These are phyloP conservation scores for Penicillium crustosum DNA, from an alignment of 2,329 filamentous ascomycete species.

Conservation along the genomic window DNA sequence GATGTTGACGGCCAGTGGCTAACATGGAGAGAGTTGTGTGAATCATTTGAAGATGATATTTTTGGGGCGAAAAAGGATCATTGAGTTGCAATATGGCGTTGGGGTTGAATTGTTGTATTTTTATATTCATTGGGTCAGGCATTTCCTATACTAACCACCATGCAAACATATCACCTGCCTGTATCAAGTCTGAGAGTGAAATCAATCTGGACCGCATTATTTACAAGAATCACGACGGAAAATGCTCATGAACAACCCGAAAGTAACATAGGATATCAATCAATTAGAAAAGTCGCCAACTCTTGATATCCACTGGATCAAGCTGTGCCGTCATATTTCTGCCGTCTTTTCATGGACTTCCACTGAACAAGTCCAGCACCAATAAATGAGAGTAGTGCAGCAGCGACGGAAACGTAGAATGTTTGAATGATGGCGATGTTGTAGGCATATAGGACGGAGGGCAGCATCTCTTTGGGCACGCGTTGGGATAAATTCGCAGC, in stretches of 20 bases:
- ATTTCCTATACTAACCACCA: too few species aligned
- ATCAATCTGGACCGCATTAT: not conserved
- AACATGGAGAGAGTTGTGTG: conserved; percentile 14
- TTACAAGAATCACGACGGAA: not conserved
- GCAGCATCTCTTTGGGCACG: conserved; percentile 29
- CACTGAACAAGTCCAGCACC: conserved; percentile 40
- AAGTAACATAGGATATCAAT: not conserved
- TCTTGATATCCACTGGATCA: not conserved
- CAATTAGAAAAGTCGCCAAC: not conserved
- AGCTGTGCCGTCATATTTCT: conserved; percentile 4
- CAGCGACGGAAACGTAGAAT: conserved; percentile 40
- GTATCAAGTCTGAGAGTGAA: too few species aligned
- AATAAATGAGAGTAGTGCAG: conserved; percentile 34
- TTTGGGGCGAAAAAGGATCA: not conserved
- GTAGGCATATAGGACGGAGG: conserved; percentile 37
- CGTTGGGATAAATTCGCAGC: conserved; percentile 37
- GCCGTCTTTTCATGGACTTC: conserved; percentile 36
- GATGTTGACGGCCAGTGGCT: conserved; percentile 11
- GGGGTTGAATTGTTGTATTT: not conserved
- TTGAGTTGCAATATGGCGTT: not conserved
- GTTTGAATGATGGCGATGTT: conserved; percentile 40
- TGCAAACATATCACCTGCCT: not conserved
- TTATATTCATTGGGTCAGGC: not conserved
- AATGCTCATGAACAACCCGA: not conserved
- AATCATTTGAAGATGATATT: conserved; percentile 2